A percentile compares a stretch with the other conserved stretches of the same genome.
Evolutionary conservation across 2,329 filamentous ascomycete genomes (phyloP).

Genomic region (Lasiodiplodia sp.): DNA sequence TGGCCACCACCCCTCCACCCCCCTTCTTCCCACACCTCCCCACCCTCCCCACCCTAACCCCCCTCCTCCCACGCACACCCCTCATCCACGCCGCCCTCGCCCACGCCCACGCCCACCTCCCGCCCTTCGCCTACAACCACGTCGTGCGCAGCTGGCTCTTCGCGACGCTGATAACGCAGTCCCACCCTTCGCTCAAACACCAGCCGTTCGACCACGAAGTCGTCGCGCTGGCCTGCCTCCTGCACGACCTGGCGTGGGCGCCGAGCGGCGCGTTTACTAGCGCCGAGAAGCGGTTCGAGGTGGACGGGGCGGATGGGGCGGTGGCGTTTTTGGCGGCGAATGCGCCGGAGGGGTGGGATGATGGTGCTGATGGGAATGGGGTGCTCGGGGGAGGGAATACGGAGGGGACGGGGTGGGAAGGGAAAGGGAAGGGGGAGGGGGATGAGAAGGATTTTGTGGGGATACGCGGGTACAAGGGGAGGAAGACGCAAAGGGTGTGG

Average conservation of each 20-base stretch:
- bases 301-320: slow-evolving; percentile 57
- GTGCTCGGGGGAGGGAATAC: slow-evolving; percentile 44
- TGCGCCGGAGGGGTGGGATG: slow-evolving; percentile 45
- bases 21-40: slow-evolving; percentile 29
- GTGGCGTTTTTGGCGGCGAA: slow-evolving; percentile 47
- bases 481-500: slow-evolving; percentile 54
- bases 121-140: slow-evolving; percentile 48
- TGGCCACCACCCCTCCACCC: not conserved
- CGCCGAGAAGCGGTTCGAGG: slow-evolving; percentile 57
- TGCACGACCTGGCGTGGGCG: slow-evolving; percentile 55
- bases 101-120: slow-evolving; percentile 40
- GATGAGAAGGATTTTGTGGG: not conserved
- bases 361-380: slow-evolving; percentile 29
- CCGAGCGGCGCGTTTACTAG: slow-evolving; percentile 46
- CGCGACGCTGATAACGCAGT: slow-evolving; percentile 43
- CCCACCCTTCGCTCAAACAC: slow-evolving; percentile 15
- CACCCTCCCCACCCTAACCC: not conserved
- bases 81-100: slow-evolving; percentile 43
- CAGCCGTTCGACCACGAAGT: slow-evolving; percentile 45
- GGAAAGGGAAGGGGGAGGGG: not conserved
- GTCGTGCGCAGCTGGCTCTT: slow-evolving; percentile 47
- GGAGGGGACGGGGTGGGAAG: not conserved
- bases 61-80: slow-evolving; percentile 41
- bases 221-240: slow-evolving; percentile 48
- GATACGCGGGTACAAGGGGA: not conserved